A percentile compares a stretch with the other conserved stretches of the same genome.
Evolutionary conservation across 768 basidiomycete genomes (phyloP).

Genomic region (Lentinula sp.): DNA sequence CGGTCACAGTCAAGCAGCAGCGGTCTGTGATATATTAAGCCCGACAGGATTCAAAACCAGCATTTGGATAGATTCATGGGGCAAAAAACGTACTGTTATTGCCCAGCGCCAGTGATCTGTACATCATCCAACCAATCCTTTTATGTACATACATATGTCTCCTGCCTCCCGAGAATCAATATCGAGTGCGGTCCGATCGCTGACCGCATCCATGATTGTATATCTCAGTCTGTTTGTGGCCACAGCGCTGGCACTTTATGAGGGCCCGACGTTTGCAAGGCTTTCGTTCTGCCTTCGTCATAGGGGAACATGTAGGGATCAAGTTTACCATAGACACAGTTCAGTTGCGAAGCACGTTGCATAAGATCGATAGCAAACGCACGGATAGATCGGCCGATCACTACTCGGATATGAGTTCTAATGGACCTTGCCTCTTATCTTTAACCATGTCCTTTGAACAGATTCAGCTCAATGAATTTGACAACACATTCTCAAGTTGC

Average conservation of each 20-base stretch:
- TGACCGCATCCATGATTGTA: too few relatives aligned
- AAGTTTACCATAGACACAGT: not conserved
- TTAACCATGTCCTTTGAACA: conserved; percentile 35
- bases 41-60: conserved; percentile 41
- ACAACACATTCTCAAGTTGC: conserved; percentile 36
- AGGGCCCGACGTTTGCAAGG: not conserved
- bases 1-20: conserved; percentile 63
- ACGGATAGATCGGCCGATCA: not conserved
- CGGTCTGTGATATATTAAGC: conserved; percentile 54
- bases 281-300: not conserved
- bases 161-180: not conserved
- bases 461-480: conserved; percentile 42
- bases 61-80: conserved; percentile 82
- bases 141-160: not conserved
- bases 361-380: not conserved
- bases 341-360: too few relatives aligned
- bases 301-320: not conserved
- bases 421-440: not conserved
- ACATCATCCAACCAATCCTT: not conserved
- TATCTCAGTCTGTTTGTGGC: not conserved
- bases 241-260: not conserved
- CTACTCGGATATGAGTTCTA: not conserved
- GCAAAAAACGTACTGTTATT: conserved; percentile 65
- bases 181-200: not conserved
- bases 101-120: conserved; percentile 32